Evolutionary conservation across 345 rosid species (phyloP), one percentile per base, ranked within the genome.

Genomic region (Fremontodendron californicum): DNA sequence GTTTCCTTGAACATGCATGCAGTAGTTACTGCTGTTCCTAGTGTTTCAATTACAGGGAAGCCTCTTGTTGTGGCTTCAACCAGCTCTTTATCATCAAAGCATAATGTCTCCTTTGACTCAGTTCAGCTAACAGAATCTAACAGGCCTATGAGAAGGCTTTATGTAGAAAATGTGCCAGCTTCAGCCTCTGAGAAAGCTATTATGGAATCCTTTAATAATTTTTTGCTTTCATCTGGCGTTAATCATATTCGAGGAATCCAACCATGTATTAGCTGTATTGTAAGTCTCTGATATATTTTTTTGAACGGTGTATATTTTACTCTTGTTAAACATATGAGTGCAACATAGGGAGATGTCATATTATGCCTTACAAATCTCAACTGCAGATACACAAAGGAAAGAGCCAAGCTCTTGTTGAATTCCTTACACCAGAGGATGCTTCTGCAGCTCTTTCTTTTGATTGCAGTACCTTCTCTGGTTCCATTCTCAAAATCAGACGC

Each of bases 401-500:
- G 82, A 58, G 87, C 15, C 98, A 92, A 84, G 99, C 97, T 40
- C 78, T 96, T 81, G 88, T 93, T 54, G 99, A 96, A 83, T 93
- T 96, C 86, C 97, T 93, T 78, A 93, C 98, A 35, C 94, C 98
- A 21, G 90, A 93, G 84, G 98, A 96, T 89, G 96, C 98, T 62
- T 88, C 97, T 68, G 89, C 95, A 81, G 98, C 97, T 71, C 93
- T 93, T 81, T 89, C 90, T 76, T 86, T 89, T 76, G 92, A 93
- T 85, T 95, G 98, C 77, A 62, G 80, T 79, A 82, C 76, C 74
- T 88, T 92, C 80, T 88, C 78, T 73, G 96, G 92, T 42, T 86
- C 92, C 74, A 66, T 77, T 80, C 87, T 93, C 78, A 96, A 84
- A 86, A 85, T 93, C 78, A 89, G 94, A 79, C 95, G 95, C 33